Conservation (phyloP, 2,329 filamentous ascomycete genomes). For the Talaromyces sp. region DNA sequence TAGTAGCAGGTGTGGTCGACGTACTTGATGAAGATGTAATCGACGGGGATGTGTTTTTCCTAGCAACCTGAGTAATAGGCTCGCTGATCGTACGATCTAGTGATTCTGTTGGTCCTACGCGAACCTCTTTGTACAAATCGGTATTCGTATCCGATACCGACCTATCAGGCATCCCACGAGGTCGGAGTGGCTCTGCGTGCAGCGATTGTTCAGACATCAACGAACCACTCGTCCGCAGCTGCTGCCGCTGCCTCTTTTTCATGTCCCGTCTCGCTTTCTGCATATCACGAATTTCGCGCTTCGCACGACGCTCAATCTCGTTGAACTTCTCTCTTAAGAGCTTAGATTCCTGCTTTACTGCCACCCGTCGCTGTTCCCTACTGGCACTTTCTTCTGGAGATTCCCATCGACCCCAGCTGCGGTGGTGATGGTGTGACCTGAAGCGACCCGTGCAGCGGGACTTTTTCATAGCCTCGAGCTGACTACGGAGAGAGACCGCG, state of each 20-base stretch:
- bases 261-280: slow-evolving; percentile 20
- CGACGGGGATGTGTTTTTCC: background rate
- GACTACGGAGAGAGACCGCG: slow-evolving; percentile 34
- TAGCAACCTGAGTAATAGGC: background rate
- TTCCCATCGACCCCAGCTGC: slow-evolving; percentile 36
- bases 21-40: background rate
- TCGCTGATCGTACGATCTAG: slow-evolving; percentile 5
- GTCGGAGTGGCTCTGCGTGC: background rate
- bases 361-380: slow-evolving; percentile 27
- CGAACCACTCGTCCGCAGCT: background rate
- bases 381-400: slow-evolving; percentile 33
- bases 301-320: slow-evolving; percentile 32
- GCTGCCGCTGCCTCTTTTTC: slow-evolving; percentile 14
- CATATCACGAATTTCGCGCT: slow-evolving; percentile 35
- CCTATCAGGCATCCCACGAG: background rate
- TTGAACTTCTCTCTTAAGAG: slow-evolving; percentile 37
- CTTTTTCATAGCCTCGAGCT: slow-evolving; percentile 32
- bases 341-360: slow-evolving; percentile 37
- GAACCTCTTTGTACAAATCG: background rate
- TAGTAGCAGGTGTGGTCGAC: background rate
- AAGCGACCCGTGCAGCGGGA: slow-evolving; percentile 29
- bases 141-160: background rate
- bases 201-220: background rate
- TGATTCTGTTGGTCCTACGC: background rate
- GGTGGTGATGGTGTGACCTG: slow-evolving; percentile 9